phyloP scores from a whole-genome alignment of 345 rosid species.

The Lepidium didymum region DNA sequence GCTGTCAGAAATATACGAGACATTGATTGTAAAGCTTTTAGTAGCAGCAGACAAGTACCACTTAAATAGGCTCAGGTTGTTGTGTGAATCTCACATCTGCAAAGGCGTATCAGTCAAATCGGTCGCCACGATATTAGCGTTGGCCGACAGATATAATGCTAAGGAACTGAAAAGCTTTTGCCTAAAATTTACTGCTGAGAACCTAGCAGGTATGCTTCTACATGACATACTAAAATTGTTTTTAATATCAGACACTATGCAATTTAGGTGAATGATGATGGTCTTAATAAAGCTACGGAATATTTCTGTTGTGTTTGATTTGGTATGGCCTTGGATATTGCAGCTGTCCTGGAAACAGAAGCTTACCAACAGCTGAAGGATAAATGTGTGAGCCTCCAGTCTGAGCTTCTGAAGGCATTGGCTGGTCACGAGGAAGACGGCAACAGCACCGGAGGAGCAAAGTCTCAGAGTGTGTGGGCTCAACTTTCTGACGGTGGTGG shows the following conservation, averaged over 20 bases:
- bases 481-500: slow-evolving; percentile 76
- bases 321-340: slow-evolving; percentile 2
- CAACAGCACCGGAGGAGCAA: slow-evolving; percentile 53
- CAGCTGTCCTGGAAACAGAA: slow-evolving; percentile 90
- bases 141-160: slow-evolving; percentile 89
- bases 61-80: slow-evolving; percentile 65
- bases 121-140: slow-evolving; percentile 80
- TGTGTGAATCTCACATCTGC: slow-evolving; percentile 84
- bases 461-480: slow-evolving; percentile 78
- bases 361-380: slow-evolving; percentile 78
- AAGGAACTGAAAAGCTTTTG: slow-evolving; percentile 66
- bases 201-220: slow-evolving; percentile 71
- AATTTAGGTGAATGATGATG: neutral
- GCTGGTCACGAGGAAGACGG: slow-evolving; percentile 73
- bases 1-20: slow-evolving; percentile 58
- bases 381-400: slow-evolving; percentile 62
- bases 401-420: slow-evolving; percentile 76
- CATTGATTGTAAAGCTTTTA: slow-evolving; percentile 53
- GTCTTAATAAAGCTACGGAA: neutral
- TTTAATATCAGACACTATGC: neutral
- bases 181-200: slow-evolving; percentile 66
- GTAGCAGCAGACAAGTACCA: slow-evolving; percentile 83
- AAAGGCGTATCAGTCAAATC: slow-evolving; percentile 66
- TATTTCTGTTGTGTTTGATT: neutral
- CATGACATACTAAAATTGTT: neutral